A percentile compares a stretch with the other conserved stretches of the same genome.
phyloP scores from a whole-genome alignment of 148 eudicot genomes.

The Bassia scoparia region DNA sequence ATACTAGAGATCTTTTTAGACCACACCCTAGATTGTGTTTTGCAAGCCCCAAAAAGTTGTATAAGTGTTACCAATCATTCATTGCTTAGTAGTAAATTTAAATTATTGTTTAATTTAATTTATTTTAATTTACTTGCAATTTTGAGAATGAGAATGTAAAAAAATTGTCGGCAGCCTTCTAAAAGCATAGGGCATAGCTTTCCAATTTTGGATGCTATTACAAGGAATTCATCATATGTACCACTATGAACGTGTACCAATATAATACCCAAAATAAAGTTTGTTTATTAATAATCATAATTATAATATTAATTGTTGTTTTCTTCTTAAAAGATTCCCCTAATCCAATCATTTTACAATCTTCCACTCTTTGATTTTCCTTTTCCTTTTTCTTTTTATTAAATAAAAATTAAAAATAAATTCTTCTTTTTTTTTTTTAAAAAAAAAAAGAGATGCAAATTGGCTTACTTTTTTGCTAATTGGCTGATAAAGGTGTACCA shows the following conservation, averaged over 20 bases:
- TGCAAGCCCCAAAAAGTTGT: neutral
- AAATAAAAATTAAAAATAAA: neutral
- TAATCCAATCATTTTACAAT: conserved; percentile 24
- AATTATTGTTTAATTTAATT: too few species aligned
- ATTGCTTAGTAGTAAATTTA: too few species aligned
- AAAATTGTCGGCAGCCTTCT: conserved; percentile 21
- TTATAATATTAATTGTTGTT: conserved; percentile 15
- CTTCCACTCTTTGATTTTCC: conserved; percentile 6
- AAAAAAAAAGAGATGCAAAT: too few species aligned
- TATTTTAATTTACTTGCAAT: neutral
- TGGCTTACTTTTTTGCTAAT: too few species aligned
- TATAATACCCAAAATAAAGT: conserved; percentile 14
- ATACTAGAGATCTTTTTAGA: neutral
- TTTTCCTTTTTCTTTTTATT: neutral
- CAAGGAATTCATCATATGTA: neutral
- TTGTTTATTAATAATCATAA: neutral
- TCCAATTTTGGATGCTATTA: neutral
- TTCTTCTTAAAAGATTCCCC: conserved; percentile 20
- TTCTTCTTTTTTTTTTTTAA: too few species aligned
- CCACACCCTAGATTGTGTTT: neutral
- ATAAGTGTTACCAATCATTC: conserved; percentile 2
- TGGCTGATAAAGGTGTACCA: too few species aligned
- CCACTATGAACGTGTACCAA: conserved; percentile 20
- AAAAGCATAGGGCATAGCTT: conserved; percentile 12
- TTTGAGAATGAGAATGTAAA: neutral